phyloP scores from a whole-genome alignment of 805 yeast genomes.

The Starmerella vitae region DNA sequence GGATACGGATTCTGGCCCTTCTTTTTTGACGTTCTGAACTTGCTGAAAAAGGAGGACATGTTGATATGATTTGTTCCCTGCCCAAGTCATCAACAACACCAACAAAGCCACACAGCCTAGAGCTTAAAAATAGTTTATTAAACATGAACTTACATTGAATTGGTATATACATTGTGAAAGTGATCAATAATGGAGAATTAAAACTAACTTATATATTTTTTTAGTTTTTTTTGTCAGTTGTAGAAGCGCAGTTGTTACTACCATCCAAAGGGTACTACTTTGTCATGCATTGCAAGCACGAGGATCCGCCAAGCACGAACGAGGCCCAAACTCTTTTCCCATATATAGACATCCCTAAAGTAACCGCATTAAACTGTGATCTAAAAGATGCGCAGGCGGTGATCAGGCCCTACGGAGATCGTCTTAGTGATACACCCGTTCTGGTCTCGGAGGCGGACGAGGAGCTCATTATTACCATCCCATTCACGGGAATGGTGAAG shows the following conservation, averaged over 20 bases:
- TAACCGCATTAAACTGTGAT: conserved; percentile 54
- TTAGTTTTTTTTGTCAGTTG: no score
- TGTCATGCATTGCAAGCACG: conserved; percentile 40
- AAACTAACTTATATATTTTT: no score
- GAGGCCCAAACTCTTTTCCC: conserved; percentile 47
- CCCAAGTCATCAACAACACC: no score
- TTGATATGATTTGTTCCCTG: no score
- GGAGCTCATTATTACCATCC: conserved; percentile 63
- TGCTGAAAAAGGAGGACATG: conserved; percentile 18
- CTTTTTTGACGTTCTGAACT: conserved; percentile 14
- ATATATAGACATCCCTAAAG: conserved; percentile 45
- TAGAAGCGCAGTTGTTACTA: no score
- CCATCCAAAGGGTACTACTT: no score
- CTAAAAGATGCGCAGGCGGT: conserved; percentile 38
- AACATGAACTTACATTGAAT: no score
- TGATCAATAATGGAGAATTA: no score
- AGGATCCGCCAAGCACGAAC: conserved; percentile 54
- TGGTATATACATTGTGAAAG: no score
- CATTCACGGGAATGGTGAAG: conserved; percentile 65
- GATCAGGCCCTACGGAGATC: conserved; percentile 40
- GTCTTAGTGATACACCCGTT: conserved; percentile 35
- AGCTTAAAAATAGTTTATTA: no score
- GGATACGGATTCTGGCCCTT: conserved; percentile 5
- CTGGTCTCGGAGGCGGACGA: conserved; percentile 65
- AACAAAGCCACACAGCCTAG: no score